phyloP scores from a whole-genome alignment of 176 grass and related monocot genomes.

The Themeda triandra region DNA sequence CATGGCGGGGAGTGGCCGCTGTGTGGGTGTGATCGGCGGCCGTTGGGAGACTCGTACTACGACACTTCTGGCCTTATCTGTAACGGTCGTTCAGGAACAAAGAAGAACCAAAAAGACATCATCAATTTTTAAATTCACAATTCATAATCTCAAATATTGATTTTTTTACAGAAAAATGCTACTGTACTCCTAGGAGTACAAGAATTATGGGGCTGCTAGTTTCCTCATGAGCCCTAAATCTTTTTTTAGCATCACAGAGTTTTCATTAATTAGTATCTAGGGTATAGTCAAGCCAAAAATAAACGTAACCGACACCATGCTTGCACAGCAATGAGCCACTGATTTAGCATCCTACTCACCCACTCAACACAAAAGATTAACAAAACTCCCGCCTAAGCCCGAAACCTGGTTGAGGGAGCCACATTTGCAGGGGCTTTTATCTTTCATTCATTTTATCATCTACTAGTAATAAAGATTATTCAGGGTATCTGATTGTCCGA shows the following conservation, averaged over 20 bases:
- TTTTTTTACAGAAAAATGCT: background rate
- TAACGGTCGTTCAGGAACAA: slow-evolving; percentile 28
- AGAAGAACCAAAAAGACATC: background rate
- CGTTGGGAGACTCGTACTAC: background rate
- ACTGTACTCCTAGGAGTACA: background rate
- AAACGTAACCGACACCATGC: too few relatives aligned
- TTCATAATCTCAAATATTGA: background rate
- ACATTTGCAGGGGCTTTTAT: background rate
- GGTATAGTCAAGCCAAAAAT: too few relatives aligned
- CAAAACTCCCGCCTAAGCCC: too few relatives aligned
- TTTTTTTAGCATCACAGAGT: too few relatives aligned
- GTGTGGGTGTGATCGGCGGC: slow-evolving; percentile 24
- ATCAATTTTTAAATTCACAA: background rate
- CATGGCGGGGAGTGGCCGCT: slow-evolving; percentile 15
- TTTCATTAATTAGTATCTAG: too few relatives aligned
- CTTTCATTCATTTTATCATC: background rate
- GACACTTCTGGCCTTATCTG: slow-evolving; percentile 34
- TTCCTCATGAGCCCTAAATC: background rate
- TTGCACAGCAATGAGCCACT: too few relatives aligned
- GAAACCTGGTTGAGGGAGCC: too few relatives aligned
- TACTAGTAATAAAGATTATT: too few relatives aligned
- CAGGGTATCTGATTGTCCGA: background rate
- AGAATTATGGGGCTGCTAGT: background rate
- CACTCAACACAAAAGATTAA: too few relatives aligned
- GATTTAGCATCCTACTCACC: too few relatives aligned